Evolutionary conservation across 176 grass and related monocot species (phyloP).

Genomic region (Bromus sterilis): DNA sequence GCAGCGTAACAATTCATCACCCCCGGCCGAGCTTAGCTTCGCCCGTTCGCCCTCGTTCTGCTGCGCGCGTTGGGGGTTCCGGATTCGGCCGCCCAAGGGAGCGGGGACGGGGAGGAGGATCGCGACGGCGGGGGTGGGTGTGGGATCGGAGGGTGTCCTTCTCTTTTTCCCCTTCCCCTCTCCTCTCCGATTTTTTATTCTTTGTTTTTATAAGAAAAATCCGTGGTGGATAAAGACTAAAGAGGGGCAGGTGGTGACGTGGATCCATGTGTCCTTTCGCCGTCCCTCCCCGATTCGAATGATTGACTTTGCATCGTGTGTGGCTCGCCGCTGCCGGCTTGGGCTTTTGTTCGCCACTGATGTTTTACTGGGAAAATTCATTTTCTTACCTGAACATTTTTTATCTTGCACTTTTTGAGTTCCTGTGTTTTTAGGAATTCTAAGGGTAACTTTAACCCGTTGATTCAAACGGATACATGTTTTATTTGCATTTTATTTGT

Average conservation of each 20-base stretch:
- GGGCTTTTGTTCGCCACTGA: not conserved
- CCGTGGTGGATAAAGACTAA: conserved; percentile 10
- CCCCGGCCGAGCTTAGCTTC: conserved; percentile 2
- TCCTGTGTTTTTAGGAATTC: no score
- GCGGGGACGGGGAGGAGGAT: not conserved
- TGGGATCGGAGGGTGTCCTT: conserved; percentile 29
- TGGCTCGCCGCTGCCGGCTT: not conserved
- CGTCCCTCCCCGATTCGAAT: not conserved
- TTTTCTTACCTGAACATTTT: no score
- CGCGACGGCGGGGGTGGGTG: not conserved
- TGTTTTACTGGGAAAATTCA: not conserved
- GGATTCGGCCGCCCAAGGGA: not conserved
- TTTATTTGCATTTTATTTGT: no score
- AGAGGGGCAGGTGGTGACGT: conserved; percentile 18
- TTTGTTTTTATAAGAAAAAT: not conserved
- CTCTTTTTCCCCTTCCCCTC: not conserved
- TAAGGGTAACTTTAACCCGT: no score
- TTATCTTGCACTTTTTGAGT: no score
- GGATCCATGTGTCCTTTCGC: conserved; percentile 21
- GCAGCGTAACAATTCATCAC: conserved; percentile 46
- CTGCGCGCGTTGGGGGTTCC: not conserved
- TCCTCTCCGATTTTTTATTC: not conserved
- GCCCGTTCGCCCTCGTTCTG: not conserved
- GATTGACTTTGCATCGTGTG: not conserved
- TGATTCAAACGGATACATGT: no score